Conservation (phyloP, 306 rosid species). For the Begonia masoniana region DNA sequence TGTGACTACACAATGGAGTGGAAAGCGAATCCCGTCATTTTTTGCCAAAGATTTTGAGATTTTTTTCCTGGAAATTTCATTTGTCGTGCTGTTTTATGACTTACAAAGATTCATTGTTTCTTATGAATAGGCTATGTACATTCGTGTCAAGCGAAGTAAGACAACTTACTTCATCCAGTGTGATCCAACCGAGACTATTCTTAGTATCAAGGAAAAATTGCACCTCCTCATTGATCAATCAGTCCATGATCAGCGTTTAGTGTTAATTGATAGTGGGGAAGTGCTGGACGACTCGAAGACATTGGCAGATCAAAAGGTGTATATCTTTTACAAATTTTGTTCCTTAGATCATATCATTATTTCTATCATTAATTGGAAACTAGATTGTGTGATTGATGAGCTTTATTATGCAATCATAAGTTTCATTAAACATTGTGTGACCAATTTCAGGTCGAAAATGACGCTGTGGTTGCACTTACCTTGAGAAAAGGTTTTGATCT, state of each 20-base stretch:
- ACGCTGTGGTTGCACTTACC: conserved; percentile 73
- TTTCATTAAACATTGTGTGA: not conserved
- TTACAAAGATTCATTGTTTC: too few relatives aligned
- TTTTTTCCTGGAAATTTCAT: not conserved
- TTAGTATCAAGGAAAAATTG: conserved; percentile 73
- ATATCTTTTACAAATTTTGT: too few relatives aligned
- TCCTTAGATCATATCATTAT: too few relatives aligned
- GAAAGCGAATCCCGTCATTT: too few relatives aligned
- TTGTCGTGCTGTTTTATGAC: not conserved
- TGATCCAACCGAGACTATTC: conserved; percentile 70
- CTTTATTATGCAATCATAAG: too few relatives aligned
- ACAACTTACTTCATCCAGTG: conserved; percentile 89
- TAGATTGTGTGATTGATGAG: too few relatives aligned
- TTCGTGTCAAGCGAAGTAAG: conserved; percentile 69
- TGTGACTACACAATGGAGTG: too few relatives aligned
- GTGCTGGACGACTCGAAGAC: conserved; percentile 69
- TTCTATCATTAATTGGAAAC: too few relatives aligned
- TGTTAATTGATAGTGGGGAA: conserved; percentile 50
- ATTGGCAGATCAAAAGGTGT: conserved; percentile 80
- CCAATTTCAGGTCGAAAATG: conserved; percentile 69
- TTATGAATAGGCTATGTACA: conserved; percentile 60
- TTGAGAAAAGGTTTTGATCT: conserved; percentile 53
- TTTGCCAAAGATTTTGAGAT: too few relatives aligned
- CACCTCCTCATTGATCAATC: conserved; percentile 54
- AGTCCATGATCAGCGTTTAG: conserved; percentile 47